Base-by-base conservation (phyloP, 2,329 filamentous ascomycete species). In the Thelonectria olida region DNA sequence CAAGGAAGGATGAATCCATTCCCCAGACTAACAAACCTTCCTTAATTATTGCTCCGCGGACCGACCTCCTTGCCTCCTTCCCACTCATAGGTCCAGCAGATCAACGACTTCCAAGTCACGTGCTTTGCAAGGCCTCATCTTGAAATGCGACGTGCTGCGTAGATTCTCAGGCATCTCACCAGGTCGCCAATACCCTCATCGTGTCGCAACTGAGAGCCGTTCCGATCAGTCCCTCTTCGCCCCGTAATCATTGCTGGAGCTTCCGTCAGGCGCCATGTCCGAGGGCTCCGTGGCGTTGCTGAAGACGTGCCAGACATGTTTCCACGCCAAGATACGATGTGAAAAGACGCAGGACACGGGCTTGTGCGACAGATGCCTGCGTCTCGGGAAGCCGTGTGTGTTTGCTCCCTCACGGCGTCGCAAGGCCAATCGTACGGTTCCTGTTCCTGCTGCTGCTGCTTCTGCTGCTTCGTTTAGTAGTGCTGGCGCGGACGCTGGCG, bases 301-400 rank as follows among this genome's bases (percentile, higher is more conserved):
- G 31, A 76, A 75, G 53, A 77, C 75, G 7, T 77, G 75, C 41
- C 74, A 75, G 59, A 73, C 73, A 20, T 76, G 75, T 58, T 75
- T 74, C 54, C 72, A 74, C 22, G 75, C 74, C 53, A 76, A 76
- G 44, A 77, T 77, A n/a, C 66, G 73, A 15, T 76, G 75, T 57
- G 69, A 74, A 44, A 75, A 73, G 39, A 72, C 75, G 0, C 73
- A 76, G 19, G 68, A 75, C n/a, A 74, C 74, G 9, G 71, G 65
- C 22, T 61, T 70, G 41, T 77, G 74, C 59, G 74, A 76, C 28
- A 61, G 75, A 19, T 76, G 75, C 58, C 60, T 75, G 50, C 70
- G 75, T 20, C 64, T 76, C 3, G 67, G 66, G n/a, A 76, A 76
- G 55, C 59, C 65, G 1, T 76, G 74, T 50, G 63, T 74, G 12